These are phyloP conservation scores for Ustilago sp. DNA, from an alignment of 1,284 basidiomycete species.

Conservation along the genomic window DNA sequence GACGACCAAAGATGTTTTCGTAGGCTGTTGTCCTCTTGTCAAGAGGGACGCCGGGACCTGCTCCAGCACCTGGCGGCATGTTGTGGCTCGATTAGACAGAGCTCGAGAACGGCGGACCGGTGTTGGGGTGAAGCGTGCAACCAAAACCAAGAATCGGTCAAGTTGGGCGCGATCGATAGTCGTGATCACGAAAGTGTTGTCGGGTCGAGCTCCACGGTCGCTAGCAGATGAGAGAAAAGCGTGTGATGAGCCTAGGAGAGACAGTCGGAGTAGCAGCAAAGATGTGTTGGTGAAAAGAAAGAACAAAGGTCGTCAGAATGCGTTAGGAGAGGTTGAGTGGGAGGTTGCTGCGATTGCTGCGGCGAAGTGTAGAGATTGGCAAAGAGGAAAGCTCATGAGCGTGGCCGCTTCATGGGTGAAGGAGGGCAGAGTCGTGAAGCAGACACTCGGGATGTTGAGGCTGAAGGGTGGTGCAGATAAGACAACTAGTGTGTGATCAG, in stretches of 20 bases:
- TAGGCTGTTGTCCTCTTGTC: slow-evolving; percentile 66
- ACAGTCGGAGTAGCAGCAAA: not conserved
- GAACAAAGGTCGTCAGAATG: not conserved
- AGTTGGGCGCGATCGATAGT: not conserved
- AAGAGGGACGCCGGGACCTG: slow-evolving; percentile 47
- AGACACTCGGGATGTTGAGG: not conserved
- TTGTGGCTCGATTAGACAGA: slow-evolving; percentile 8
- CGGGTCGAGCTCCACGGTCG: not conserved
- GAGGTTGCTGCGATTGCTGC: not conserved
- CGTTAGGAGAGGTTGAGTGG: not conserved
- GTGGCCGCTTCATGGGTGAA: slow-evolving; percentile 1
- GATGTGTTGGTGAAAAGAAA: not conserved
- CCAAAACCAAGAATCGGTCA: not conserved
- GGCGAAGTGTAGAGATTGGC: not conserved
- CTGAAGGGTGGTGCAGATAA: not conserved
- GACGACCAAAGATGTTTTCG: slow-evolving; percentile 67
- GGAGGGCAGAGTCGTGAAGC: not conserved
- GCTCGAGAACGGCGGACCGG: not conserved
- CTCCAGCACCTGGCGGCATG: slow-evolving; percentile 39
- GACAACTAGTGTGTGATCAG: not conserved
- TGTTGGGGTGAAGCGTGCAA: not conserved
- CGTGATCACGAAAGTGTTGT: not conserved
- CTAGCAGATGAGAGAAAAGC: not conserved
- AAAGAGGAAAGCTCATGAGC: not conserved
- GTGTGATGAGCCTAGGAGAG: not conserved